phyloP scores from a whole-genome alignment of 2,329 filamentous ascomycete genomes.

The Penicillium vulpinum region DNA sequence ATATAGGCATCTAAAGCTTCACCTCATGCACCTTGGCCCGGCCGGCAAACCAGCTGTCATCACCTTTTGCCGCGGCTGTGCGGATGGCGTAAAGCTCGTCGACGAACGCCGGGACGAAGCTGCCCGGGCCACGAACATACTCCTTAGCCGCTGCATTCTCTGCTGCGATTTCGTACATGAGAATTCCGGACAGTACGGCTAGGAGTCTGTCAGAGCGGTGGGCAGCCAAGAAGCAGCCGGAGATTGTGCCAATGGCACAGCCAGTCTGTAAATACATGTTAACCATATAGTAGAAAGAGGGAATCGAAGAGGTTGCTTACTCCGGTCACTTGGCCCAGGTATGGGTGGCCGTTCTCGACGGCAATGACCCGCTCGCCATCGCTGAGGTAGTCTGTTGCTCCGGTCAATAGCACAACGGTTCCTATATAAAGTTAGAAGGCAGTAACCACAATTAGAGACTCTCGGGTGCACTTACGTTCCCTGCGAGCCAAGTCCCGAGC shows the following conservation, averaged over 20 bases:
- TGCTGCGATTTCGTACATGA: conserved; percentile 77
- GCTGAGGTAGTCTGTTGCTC: conserved; percentile 71
- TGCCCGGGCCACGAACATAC: conserved; percentile 76
- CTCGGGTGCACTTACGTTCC: conserved; percentile 48
- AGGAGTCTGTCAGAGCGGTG: conserved; percentile 65
- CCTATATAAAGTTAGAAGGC: conserved; percentile 25
- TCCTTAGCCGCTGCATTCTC: conserved; percentile 61
- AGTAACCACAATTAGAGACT: background rate
- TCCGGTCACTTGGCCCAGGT: conserved; percentile 48
- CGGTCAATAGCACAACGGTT: conserved; percentile 79
- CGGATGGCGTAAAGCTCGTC: conserved; percentile 62
- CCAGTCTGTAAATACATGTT: conserved; percentile 55
- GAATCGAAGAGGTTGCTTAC: conserved; percentile 26
- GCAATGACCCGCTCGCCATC: conserved; percentile 69
- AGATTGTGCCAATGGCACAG: conserved; percentile 78
- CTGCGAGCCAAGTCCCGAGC: conserved; percentile 66
- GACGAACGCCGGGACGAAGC: conserved; percentile 81
- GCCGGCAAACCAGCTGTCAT: conserved; percentile 37
- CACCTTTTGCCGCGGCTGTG: conserved; percentile 34
- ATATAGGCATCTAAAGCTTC: conserved; percentile 22
- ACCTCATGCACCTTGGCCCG: conserved; percentile 41
- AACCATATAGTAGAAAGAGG: background rate
- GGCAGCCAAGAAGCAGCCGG: conserved; percentile 73
- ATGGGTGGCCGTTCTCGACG: conserved; percentile 73
- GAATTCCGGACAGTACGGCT: conserved; percentile 69